Evolutionary conservation across 495 filamentous ascomycete genomes (phyloP).

Genomic region (Neurospora sp.): DNA sequence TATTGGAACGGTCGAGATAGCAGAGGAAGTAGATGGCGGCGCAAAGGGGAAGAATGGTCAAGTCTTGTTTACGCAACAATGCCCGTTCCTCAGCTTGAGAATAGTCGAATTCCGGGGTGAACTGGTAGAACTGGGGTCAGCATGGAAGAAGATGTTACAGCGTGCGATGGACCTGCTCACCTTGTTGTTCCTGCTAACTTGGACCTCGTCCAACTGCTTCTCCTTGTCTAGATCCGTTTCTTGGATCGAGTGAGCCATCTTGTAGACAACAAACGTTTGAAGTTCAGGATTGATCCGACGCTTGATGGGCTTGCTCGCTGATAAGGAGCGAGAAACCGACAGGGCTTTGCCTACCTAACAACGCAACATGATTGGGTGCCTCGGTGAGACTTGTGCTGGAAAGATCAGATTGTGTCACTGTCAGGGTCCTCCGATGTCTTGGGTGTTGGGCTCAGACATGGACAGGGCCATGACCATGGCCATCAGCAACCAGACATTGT

Average conservation of each 20-base stretch:
- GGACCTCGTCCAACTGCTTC: not conserved
- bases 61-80: constrained; percentile 51
- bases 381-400: not conserved
- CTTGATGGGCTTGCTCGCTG: not conserved
- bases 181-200: not conserved
- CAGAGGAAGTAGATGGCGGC: constrained; percentile 55
- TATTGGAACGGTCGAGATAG: constrained; percentile 59
- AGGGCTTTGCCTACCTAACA: too few species aligned
- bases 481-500: not conserved
- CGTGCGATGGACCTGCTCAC: not conserved
- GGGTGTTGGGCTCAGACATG: not conserved
- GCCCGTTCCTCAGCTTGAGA: constrained; percentile 20
- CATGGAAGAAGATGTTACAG: too few species aligned
- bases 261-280: not conserved
- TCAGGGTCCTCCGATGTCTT: not conserved
- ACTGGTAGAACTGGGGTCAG: not conserved
- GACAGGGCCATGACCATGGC: not conserved
- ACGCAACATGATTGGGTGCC: not conserved
- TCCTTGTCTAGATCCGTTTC: not conserved
- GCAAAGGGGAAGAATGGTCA: constrained; percentile 47
- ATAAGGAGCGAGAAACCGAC: not conserved
- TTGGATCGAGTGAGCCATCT: not conserved
- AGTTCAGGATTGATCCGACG: not conserved
- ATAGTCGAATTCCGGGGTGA: constrained; percentile 8
- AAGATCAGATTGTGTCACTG: not conserved